These are phyloP conservation scores for Gypsophila paniculata DNA, from an alignment of 179 eudicot genomes.

Conservation along the genomic window DNA sequence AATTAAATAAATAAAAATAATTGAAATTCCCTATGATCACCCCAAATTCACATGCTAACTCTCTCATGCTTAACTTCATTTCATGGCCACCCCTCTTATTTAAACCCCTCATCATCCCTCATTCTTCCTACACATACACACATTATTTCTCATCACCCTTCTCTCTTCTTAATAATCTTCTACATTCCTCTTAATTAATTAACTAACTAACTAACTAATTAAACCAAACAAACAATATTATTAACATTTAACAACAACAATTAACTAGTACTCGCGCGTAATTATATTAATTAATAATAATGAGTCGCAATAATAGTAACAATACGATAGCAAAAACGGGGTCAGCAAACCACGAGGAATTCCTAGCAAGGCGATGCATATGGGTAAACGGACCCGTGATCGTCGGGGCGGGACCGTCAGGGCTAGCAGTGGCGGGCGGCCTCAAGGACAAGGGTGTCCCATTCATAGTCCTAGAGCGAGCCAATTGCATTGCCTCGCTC, in stretches of 20 bases:
- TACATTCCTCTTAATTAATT: neutral
- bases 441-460: slow-evolving; percentile 84
- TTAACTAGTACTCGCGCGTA: too few species aligned
- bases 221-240: neutral
- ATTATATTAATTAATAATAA: too few species aligned
- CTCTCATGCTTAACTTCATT: slow-evolving; percentile 42
- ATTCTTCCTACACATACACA: slow-evolving; percentile 48
- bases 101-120: slow-evolving; percentile 57
- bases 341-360: slow-evolving; percentile 43
- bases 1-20: slow-evolving; percentile 8
- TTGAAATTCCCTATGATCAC: slow-evolving; percentile 17
- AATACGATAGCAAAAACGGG: slow-evolving; percentile 28
- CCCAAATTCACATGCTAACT: slow-evolving; percentile 49
- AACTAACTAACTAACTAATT: neutral
- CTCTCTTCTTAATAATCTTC: slow-evolving; percentile 12
- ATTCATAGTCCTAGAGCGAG: slow-evolving; percentile 73
- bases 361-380: slow-evolving; percentile 62
- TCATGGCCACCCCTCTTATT: slow-evolving; percentile 42
- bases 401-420: slow-evolving; percentile 96
- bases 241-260: too few species aligned
- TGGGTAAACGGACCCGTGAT: slow-evolving; percentile 93
- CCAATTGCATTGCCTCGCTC: slow-evolving; percentile 89
- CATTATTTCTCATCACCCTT: slow-evolving; percentile 41
- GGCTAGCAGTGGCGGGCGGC: slow-evolving; percentile 81
- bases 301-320: neutral